phyloP scores from a whole-genome alignment of 192 early-diverging fungal genomes.

The Piromyces finnis region DNA sequence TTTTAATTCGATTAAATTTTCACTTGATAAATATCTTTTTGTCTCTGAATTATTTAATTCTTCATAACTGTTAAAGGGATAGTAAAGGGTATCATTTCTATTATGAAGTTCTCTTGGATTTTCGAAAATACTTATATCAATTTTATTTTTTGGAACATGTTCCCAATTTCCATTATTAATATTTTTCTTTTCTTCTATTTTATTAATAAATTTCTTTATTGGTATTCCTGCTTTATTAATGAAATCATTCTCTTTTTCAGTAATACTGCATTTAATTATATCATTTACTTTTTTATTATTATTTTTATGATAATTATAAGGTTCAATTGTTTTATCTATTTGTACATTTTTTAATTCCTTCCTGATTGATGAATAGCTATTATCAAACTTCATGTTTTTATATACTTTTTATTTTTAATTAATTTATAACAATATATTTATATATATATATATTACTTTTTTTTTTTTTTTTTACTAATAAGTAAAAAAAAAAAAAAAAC shows the following conservation, averaged over 20 bases:
- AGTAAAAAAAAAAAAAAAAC: too few relatives aligned
- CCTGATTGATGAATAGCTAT: neutral
- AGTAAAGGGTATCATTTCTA: neutral
- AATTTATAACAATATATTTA: too few relatives aligned
- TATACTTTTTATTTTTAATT: too few relatives aligned
- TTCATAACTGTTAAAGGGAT: too few relatives aligned
- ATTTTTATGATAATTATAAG: too few relatives aligned
- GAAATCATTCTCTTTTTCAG: neutral
- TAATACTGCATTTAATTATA: neutral
- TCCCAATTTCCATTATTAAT: neutral
- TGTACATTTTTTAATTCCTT: neutral
- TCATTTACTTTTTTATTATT: neutral
- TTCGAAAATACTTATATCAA: neutral
- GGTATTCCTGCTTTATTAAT: neutral
- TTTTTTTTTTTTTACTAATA: too few relatives aligned
- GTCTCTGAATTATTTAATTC: too few relatives aligned
- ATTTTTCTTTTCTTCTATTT: neutral
- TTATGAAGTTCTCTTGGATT: neutral
- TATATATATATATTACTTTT: too few relatives aligned
- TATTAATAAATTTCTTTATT: neutral
- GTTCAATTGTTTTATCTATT: too few relatives aligned
- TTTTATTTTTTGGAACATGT: too few relatives aligned
- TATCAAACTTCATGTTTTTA: too few relatives aligned
- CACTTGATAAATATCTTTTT: too few relatives aligned
- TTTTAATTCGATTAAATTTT: neutral